Conservation (phyloP, 2,329 filamentous ascomycete genomes). For the Mycogone perniciosa region DNA sequence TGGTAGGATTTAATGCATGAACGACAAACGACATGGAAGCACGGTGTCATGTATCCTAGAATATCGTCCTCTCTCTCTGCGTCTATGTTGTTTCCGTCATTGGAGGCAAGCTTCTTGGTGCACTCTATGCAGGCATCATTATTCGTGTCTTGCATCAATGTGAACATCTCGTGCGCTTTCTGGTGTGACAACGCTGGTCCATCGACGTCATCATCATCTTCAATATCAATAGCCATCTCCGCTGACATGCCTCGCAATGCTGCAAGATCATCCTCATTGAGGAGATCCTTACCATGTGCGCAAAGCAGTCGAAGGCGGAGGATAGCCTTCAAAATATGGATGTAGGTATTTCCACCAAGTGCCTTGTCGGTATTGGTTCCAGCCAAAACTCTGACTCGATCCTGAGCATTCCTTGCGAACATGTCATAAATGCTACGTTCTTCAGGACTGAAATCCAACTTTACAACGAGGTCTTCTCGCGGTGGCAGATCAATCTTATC, state of each 20-base stretch:
- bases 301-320: slow-evolving; percentile 83
- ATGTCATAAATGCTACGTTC: slow-evolving; percentile 77
- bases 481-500: slow-evolving; percentile 80
- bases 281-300: slow-evolving; percentile 86
- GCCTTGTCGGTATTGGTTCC: slow-evolving; percentile 52
- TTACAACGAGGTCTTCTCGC: slow-evolving; percentile 65
- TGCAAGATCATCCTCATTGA: slow-evolving; percentile 76
- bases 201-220: slow-evolving; percentile 63
- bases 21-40: slow-evolving; percentile 78
- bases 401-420: slow-evolving; percentile 74
- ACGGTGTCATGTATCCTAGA: slow-evolving; percentile 75
- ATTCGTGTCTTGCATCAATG: slow-evolving; percentile 75
- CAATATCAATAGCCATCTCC: slow-evolving; percentile 81
- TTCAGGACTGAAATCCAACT: slow-evolving; percentile 66
- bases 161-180: slow-evolving; percentile 80
- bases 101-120: slow-evolving; percentile 54
- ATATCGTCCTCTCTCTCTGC: slow-evolving; percentile 56
- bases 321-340: slow-evolving; percentile 88
- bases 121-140: slow-evolving; percentile 69
- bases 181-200: slow-evolving; percentile 55
- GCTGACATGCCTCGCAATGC: slow-evolving; percentile 75
- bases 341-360: slow-evolving; percentile 81
- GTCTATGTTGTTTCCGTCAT: slow-evolving; percentile 50
- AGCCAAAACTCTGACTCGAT: slow-evolving; percentile 70
- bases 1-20: slow-evolving; percentile 61